Evolutionary conservation across 2,329 filamentous ascomycete genomes (phyloP).

Genomic region (Pseudocercospora pini-densiflorae): DNA sequence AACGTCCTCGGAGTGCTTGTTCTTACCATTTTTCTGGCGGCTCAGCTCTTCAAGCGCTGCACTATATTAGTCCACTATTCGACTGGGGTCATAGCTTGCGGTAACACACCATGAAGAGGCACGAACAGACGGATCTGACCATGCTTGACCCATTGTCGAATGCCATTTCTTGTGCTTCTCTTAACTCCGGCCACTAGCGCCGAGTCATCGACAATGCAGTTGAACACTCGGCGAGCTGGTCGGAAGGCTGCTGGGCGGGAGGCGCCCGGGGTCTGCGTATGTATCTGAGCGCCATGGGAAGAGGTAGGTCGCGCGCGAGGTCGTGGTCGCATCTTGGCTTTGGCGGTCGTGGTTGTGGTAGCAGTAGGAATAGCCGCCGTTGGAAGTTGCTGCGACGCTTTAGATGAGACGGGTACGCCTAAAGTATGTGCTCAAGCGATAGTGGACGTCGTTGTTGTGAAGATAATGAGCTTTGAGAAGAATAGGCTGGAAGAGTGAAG

Average conservation of each 20-base stretch:
- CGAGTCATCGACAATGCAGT: constrained; percentile 59
- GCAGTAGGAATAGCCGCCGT: neutral
- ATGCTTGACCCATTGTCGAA: constrained; percentile 56
- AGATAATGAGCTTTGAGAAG: neutral
- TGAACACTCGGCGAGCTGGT: constrained; percentile 53
- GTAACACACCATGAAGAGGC: constrained; percentile 54
- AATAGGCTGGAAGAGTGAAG: neutral
- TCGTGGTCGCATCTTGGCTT: constrained; percentile 30
- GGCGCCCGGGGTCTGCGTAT: constrained; percentile 13
- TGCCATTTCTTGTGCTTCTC: constrained; percentile 57
- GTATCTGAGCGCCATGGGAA: constrained; percentile 29
- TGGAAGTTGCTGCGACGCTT: neutral
- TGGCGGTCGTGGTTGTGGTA: constrained; percentile 15
- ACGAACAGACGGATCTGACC: constrained; percentile 57
- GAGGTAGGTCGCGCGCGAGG: constrained; percentile 35
- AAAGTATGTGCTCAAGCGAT: neutral
- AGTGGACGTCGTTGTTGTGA: neutral
- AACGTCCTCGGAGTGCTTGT: constrained; percentile 50
- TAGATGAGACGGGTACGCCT: neutral
- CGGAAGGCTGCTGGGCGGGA: constrained; percentile 19
- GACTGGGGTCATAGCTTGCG: neutral
- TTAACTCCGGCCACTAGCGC: constrained; percentile 57
- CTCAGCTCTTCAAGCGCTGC: constrained; percentile 53
- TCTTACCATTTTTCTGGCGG: constrained; percentile 47
- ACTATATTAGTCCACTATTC: constrained; percentile 16